phyloP scores from a whole-genome alignment of 2,329 filamentous ascomycete species.

The Ustulina deusta region DNA sequence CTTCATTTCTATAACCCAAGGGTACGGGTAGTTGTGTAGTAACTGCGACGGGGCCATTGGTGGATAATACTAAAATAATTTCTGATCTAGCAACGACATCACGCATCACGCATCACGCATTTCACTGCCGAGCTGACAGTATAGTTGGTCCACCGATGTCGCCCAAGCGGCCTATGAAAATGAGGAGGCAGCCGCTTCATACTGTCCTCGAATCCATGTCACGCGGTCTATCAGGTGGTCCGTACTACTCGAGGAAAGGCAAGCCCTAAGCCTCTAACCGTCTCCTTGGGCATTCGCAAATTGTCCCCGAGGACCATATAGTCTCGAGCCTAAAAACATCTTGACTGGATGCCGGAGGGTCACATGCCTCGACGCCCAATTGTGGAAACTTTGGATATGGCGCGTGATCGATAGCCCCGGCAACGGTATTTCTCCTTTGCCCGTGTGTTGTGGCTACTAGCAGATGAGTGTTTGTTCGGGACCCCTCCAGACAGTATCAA shows the following conservation, averaged over 20 bases:
- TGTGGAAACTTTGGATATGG: slow-evolving; percentile 22
- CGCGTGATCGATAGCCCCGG: slow-evolving; percentile 9
- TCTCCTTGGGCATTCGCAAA: slow-evolving; percentile 30
- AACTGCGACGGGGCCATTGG: slow-evolving; percentile 25
- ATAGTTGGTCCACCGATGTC: slow-evolving; percentile 30
- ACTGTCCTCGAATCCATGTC: slow-evolving; percentile 24
- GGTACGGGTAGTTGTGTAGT: slow-evolving; percentile 32
- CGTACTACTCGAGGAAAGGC: slow-evolving; percentile 17
- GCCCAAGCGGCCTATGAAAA: slow-evolving; percentile 11
- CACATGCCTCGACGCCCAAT: slow-evolving; percentile 24
- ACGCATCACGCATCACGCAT: slow-evolving; percentile 21
- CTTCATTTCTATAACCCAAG: slow-evolving; percentile 20
- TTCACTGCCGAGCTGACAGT: slow-evolving; percentile 28
- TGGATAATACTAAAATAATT: slow-evolving; percentile 7
- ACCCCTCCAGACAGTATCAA: slow-evolving; percentile 7
- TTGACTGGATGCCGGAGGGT: slow-evolving; percentile 19
- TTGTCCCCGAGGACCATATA: slow-evolving; percentile 18
- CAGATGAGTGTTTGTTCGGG: slow-evolving; percentile 8
- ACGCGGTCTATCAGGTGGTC: slow-evolving; percentile 27
- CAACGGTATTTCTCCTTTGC: slow-evolving; percentile 1
- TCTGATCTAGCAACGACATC: slow-evolving; percentile 17
- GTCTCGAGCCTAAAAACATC: slow-evolving; percentile 16
- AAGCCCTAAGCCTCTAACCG: too few relatives aligned
- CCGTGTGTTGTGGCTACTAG: slow-evolving; percentile 1
- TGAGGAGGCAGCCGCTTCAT: slow-evolving; percentile 13